Evolutionary conservation across 208 protist genomes (phyloP).

Genomic region (Balamuthia mandrillaris): DNA sequence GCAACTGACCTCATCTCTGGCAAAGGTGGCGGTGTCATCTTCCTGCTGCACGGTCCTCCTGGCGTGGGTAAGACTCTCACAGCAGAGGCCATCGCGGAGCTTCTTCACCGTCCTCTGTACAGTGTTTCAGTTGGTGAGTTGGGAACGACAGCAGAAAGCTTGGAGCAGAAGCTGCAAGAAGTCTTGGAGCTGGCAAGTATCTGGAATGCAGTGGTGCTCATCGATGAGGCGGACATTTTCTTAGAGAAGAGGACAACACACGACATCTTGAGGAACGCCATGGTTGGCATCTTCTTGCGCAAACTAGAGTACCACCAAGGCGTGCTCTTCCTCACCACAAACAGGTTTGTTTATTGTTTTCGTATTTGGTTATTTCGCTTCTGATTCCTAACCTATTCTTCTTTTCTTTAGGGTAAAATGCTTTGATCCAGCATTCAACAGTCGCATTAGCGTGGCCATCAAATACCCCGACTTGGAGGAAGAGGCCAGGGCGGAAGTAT

Average conservation of each 20-base stretch:
- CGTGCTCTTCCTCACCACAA: conserved; percentile 65
- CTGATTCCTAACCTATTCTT: not conserved
- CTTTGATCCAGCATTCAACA: conserved; percentile 64
- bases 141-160: conserved; percentile 24
- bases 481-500: conserved; percentile 12
- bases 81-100: conserved; percentile 63
- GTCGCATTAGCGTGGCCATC: conserved; percentile 56
- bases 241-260: conserved; percentile 43
- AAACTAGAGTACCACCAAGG: conserved; percentile 65
- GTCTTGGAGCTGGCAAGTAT: conserved; percentile 44
- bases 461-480: conserved; percentile 37
- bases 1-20: not conserved
- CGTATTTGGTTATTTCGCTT: not conserved
- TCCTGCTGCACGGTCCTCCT: conserved; percentile 63
- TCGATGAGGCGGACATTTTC: conserved; percentile 66
- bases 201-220: conserved; percentile 60
- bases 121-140: conserved; percentile 61
- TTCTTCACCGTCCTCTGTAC: conserved; percentile 63
- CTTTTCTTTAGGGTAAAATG: not conserved
- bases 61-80: conserved; percentile 68
- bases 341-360: not conserved
- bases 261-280: conserved; percentile 58
- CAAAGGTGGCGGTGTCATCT: conserved; percentile 47
- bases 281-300: conserved; percentile 61
- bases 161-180: conserved; percentile 49